phyloP scores from a whole-genome alignment of 2,329 filamentous ascomycete genomes.

The Lithohypha guttulata region DNA sequence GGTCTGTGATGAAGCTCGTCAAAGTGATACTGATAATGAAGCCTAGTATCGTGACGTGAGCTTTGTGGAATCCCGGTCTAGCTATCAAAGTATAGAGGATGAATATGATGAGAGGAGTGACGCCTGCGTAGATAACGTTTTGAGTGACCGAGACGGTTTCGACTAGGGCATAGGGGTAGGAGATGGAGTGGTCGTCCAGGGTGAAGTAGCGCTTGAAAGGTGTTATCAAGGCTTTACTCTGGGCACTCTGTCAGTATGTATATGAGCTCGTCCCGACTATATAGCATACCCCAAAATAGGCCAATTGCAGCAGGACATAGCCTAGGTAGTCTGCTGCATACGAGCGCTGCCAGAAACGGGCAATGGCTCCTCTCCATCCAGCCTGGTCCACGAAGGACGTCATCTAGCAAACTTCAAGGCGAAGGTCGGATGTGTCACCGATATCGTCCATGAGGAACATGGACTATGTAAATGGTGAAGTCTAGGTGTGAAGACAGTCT shows the following conservation, averaged over 20 bases:
- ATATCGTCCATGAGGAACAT: too few species aligned
- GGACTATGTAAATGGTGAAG: too few species aligned
- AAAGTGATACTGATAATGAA: conserved; percentile 67
- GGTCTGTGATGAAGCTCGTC: conserved; percentile 73
- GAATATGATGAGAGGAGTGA: conserved; percentile 58
- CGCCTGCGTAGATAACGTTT: conserved; percentile 70
- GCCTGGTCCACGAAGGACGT: conserved; percentile 3
- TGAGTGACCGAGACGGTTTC: conserved; percentile 66
- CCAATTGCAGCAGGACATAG: conserved; percentile 56
- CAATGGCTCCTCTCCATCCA: conserved; percentile 37
- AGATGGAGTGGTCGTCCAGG: conserved; percentile 71
- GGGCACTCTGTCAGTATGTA: conserved; percentile 35
- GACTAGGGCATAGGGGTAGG: conserved; percentile 72
- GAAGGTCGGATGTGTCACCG: too few species aligned
- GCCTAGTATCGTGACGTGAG: conserved; percentile 74
- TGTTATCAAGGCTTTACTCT: conserved; percentile 59
- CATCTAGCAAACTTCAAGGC: too few species aligned
- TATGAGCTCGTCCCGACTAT: background rate
- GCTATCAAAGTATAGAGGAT: conserved; percentile 53
- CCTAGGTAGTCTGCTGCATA: conserved; percentile 85
- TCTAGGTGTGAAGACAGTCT: too few species aligned
- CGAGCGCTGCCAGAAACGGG: conserved; percentile 53
- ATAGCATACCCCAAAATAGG: conserved; percentile 41
- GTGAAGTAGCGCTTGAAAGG: conserved; percentile 95
- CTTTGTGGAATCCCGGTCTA: conserved; percentile 60